A percentile compares a stretch with the other conserved stretches of the same genome.
phyloP scores from a whole-genome alignment of 768 basidiomycete species.

The Boletus bicolor region DNA sequence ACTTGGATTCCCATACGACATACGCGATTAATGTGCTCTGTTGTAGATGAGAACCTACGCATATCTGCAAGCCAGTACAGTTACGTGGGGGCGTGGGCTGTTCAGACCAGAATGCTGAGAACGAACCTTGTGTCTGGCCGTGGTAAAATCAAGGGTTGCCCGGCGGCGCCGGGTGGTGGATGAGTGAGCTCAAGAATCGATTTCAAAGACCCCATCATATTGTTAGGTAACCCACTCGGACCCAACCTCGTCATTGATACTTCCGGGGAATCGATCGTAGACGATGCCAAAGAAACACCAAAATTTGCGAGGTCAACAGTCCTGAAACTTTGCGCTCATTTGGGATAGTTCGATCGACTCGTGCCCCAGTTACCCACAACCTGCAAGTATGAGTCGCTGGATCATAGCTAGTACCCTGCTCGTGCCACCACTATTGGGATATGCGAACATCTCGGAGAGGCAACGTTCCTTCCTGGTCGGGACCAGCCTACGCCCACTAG shows the following conservation, averaged over 20 bases:
- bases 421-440: background rate
- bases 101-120: background rate
- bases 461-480: too few species aligned
- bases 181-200: background rate
- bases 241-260: background rate
- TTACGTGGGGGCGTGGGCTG: background rate
- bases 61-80: too few species aligned
- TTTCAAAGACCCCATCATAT: background rate
- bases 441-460: background rate
- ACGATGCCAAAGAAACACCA: background rate
- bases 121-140: background rate
- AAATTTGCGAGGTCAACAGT: background rate
- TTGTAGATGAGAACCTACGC: background rate
- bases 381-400: background rate
- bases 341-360: background rate
- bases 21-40: slow-evolving; percentile 6
- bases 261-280: background rate
- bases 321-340: background rate
- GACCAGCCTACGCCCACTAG: background rate
- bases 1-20: background rate
- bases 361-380: background rate
- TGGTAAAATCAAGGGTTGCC: slow-evolving; percentile 3
- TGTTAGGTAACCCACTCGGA: background rate
- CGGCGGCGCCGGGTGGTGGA: background rate
- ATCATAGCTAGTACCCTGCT: background rate